A percentile compares a stretch with the other conserved stretches of the same genome.
These are phyloP conservation scores for Breynia disticha DNA, from an alignment of 441 rosid genomes.

Conservation along the genomic window DNA sequence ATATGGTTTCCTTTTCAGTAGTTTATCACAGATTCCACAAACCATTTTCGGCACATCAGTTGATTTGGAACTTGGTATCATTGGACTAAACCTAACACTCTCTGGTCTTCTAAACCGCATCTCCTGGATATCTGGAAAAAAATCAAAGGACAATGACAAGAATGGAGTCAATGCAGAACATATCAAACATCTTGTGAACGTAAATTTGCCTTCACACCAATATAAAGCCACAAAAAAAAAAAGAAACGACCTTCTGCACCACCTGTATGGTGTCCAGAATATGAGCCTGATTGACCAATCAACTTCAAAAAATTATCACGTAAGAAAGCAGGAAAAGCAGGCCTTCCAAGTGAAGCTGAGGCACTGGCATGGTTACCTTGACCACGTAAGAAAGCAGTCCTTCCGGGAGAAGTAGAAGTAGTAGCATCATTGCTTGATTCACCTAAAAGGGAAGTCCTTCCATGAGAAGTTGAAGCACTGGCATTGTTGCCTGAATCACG, in stretches of 20 bases:
- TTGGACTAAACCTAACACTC: constrained; percentile 34
- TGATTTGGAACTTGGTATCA: constrained; percentile 20
- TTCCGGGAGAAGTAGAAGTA: constrained; percentile 41
- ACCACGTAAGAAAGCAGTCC: constrained; percentile 21
- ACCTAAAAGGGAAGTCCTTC: too few relatives aligned
- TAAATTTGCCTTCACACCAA: too few relatives aligned
- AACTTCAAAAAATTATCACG: too few relatives aligned
- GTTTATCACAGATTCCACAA: constrained; percentile 51
- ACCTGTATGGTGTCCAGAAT: too few relatives aligned
- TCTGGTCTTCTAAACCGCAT: constrained; percentile 29
- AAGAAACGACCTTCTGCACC: too few relatives aligned
- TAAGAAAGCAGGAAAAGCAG: background rate
- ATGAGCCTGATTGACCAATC: too few relatives aligned
- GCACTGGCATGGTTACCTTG: constrained; percentile 19
- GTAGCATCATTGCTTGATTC: too few relatives aligned
- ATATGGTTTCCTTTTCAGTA: constrained; percentile 28
- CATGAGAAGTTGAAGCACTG: too few relatives aligned
- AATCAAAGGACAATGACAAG: constrained; percentile 1
- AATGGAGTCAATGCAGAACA: background rate
- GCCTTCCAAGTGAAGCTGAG: constrained; percentile 30
- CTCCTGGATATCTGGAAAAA: constrained; percentile 29
- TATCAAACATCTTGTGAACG: too few relatives aligned
- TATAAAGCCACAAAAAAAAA: too few relatives aligned
- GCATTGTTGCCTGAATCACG: too few relatives aligned
- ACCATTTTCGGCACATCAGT: constrained; percentile 28